These are phyloP conservation scores for Prunus kanzakura DNA, from an alignment of 306 rosid genomes.

Conservation along the genomic window DNA sequence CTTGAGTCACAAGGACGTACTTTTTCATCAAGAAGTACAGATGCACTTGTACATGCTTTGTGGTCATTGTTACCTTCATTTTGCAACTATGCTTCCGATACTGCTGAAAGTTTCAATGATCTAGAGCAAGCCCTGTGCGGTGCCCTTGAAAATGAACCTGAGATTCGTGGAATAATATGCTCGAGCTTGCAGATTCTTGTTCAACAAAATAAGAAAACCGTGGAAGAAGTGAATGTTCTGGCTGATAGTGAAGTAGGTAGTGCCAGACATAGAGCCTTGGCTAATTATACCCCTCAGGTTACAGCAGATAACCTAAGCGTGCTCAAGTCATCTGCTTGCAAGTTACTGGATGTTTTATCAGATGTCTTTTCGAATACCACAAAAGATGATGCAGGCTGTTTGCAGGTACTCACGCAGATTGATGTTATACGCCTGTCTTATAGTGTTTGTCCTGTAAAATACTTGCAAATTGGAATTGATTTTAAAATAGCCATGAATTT, in stretches of 20 bases:
- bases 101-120: slow-evolving; percentile 61
- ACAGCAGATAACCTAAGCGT: slow-evolving; percentile 51
- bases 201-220: slow-evolving; percentile 68
- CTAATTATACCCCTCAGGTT: slow-evolving; percentile 51
- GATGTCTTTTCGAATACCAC: slow-evolving; percentile 47
- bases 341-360: slow-evolving; percentile 49
- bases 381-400: slow-evolving; percentile 81
- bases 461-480: neutral
- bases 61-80: slow-evolving; percentile 94
- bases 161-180: slow-evolving; percentile 76
- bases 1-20: slow-evolving; percentile 66
- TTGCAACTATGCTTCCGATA: slow-evolving; percentile 85
- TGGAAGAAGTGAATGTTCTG: slow-evolving; percentile 38
- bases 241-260: slow-evolving; percentile 29
- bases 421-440: neutral
- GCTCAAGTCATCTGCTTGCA: slow-evolving; percentile 51
- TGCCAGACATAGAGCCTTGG: slow-evolving; percentile 36
- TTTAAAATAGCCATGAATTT: neutral
- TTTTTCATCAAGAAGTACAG: slow-evolving; percentile 65
- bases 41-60: slow-evolving; percentile 66
- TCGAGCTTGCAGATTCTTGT: slow-evolving; percentile 76
- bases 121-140: slow-evolving; percentile 52
- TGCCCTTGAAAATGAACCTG: slow-evolving; percentile 60
- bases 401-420: slow-evolving; percentile 59
- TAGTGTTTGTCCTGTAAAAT: neutral